phyloP scores from a whole-genome alignment of 441 rosid species.

The Corymbia calophylla region DNA sequence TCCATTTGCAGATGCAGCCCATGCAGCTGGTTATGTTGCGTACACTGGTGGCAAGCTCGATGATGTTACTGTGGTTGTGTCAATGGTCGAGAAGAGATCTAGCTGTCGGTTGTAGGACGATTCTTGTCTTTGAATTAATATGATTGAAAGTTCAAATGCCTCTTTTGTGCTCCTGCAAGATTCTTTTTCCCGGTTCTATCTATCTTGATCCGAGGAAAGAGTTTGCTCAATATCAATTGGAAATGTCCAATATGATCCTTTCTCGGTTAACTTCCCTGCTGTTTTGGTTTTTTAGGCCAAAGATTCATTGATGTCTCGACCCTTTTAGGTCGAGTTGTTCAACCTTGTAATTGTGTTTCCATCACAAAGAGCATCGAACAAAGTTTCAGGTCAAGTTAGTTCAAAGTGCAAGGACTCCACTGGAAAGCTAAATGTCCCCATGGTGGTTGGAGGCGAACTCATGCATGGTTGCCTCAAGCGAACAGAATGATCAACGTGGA shows the following conservation, averaged over 20 bases:
- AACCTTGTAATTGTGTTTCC: not conserved
- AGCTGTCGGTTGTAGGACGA: not conserved
- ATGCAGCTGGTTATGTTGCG: constrained; percentile 69
- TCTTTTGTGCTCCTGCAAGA: not conserved
- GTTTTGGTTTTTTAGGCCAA: not conserved
- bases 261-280: not conserved
- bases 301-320: not conserved
- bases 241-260: not conserved
- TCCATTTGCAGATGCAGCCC: constrained; percentile 74
- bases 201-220: not conserved
- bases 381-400: not conserved
- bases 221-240: not conserved
- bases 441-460: not conserved
- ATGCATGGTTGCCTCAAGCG: not conserved
- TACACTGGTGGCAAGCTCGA: constrained; percentile 65
- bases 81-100: constrained; percentile 31
- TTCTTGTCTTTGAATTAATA: not conserved
- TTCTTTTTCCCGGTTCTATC: not conserved
- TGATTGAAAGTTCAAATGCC: not conserved
- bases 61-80: constrained; percentile 56
- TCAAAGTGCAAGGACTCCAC: not conserved
- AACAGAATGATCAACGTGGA: not conserved
- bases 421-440: not conserved
- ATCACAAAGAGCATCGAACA: not conserved
- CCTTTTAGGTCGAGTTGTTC: not conserved